A percentile compares a stretch with the other conserved stretches of the same genome.
Conservation (phyloP, 1,284 basidiomycete genomes). For the Malassezia psittaci region DNA sequence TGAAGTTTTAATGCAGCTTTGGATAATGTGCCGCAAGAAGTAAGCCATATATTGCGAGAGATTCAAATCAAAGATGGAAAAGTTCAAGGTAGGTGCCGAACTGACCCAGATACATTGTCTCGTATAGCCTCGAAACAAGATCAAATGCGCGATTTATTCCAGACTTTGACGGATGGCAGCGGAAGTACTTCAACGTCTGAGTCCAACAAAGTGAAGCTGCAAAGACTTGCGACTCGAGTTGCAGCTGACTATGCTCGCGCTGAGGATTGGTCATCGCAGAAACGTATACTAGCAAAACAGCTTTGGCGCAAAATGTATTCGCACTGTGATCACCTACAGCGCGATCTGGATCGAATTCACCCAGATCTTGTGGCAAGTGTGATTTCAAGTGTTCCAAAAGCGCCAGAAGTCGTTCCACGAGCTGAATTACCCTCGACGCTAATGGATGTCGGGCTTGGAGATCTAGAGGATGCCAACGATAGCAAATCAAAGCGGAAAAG, state of each 20-base stretch:
- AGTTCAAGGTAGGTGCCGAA: conserved; percentile 24
- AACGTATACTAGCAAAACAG: conserved; percentile 26
- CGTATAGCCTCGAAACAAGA: conserved; percentile 34
- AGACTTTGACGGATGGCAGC: conserved; percentile 16
- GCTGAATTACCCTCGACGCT: conserved; percentile 22
- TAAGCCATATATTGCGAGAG: conserved; percentile 42
- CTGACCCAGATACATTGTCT: conserved; percentile 24
- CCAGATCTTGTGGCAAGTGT: conserved; percentile 33
- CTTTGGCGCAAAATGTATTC: conserved; percentile 30
- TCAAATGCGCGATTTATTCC: conserved; percentile 29
- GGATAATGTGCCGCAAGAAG: conserved; percentile 43
- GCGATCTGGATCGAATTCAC: conserved; percentile 33
- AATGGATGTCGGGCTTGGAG: conserved; percentile 25
- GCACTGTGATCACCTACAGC: conserved; percentile 29
- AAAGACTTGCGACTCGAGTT: conserved; percentile 37
- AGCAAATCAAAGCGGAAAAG: conserved; percentile 1
- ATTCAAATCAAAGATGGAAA: conserved; percentile 46
- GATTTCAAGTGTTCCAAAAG: conserved; percentile 19
- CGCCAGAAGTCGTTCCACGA: conserved; percentile 17
- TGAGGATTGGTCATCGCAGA: conserved; percentile 38
- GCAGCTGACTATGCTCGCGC: conserved; percentile 33
- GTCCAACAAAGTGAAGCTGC: conserved; percentile 27
- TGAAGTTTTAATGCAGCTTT: conserved; percentile 15
- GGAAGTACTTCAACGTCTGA: conserved; percentile 21
- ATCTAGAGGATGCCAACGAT: conserved; percentile 17